Conservation (phyloP, 345 rosid genomes). For the Mangifera indica region DNA sequence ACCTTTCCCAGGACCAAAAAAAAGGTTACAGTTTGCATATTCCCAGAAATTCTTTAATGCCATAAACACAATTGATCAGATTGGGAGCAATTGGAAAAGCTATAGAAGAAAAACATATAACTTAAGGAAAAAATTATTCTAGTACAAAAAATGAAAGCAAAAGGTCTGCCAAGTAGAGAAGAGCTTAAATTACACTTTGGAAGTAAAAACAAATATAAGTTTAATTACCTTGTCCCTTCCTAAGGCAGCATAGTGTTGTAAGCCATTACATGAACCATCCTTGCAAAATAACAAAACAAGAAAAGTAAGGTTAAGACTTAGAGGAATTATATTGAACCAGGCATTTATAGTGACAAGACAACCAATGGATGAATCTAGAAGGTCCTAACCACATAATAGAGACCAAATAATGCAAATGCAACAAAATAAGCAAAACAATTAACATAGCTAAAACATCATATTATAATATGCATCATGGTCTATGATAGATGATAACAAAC, state of each 20-base stretch:
- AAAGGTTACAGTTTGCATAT: not conserved
- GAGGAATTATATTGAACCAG: not conserved
- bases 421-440: not conserved
- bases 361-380: not conserved
- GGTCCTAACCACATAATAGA: constrained; percentile 1
- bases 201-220: constrained; percentile 12
- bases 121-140: not conserved
- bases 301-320: constrained; percentile 14
- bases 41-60: not conserved
- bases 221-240: constrained; percentile 93
- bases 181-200: not conserved
- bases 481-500: not conserved
- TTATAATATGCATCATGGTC: not conserved
- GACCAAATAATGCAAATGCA: not conserved
- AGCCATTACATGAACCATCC: constrained; percentile 99
- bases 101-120: not conserved
- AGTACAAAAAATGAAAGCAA: constrained; percentile 3
- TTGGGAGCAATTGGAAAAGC: not conserved
- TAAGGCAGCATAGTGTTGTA: constrained; percentile 99
- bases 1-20: not conserved
- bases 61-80: not conserved
- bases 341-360: not conserved
- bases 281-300: constrained; percentile 33
- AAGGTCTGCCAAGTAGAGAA: not conserved
- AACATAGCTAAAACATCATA: not conserved